Evolutionary conservation across 345 rosid species (phyloP).

Genomic region (Gossypium stocksii): DNA sequence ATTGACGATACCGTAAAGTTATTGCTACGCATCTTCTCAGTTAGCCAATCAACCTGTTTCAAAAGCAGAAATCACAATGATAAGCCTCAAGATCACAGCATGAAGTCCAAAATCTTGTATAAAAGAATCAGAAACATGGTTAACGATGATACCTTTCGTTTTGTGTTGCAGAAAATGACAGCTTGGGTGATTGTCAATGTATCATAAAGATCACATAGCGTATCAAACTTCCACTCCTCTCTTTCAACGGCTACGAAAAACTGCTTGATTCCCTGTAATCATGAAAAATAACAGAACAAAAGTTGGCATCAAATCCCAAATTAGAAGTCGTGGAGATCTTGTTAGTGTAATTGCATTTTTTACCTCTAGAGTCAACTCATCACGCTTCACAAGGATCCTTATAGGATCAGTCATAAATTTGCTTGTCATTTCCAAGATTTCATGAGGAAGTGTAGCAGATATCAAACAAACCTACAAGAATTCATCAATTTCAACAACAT

Average conservation of each 20-base stretch:
- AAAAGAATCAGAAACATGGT: background rate
- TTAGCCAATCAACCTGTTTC: conserved; percentile 90
- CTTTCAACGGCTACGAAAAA: conserved; percentile 92
- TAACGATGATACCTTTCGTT: conserved; percentile 60
- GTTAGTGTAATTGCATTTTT: background rate
- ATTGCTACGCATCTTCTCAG: conserved; percentile 91
- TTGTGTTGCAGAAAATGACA: conserved; percentile 97
- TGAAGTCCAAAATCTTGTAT: background rate
- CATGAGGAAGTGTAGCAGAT: conserved; percentile 96
- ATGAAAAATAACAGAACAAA: conserved; percentile 11
- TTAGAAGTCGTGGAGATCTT: background rate
- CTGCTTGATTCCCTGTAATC: conserved; percentile 83
- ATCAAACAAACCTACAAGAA: conserved; percentile 72
- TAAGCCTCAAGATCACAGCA: background rate
- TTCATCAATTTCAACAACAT: background rate
- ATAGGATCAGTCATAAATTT: conserved; percentile 98
- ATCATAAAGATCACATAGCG: conserved; percentile 91
- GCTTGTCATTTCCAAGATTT: conserved; percentile 88
- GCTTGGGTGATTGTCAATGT: conserved; percentile 93
- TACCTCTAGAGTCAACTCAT: conserved; percentile 96
- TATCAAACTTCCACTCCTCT: conserved; percentile 99
- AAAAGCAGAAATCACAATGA: conserved; percentile 7
- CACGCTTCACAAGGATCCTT: conserved; percentile 95
- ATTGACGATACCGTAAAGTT: conserved; percentile 94
- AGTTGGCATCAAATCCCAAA: background rate